phyloP scores from a whole-genome alignment of 257 asterid species.

The Paraleonurus japonicus region DNA sequence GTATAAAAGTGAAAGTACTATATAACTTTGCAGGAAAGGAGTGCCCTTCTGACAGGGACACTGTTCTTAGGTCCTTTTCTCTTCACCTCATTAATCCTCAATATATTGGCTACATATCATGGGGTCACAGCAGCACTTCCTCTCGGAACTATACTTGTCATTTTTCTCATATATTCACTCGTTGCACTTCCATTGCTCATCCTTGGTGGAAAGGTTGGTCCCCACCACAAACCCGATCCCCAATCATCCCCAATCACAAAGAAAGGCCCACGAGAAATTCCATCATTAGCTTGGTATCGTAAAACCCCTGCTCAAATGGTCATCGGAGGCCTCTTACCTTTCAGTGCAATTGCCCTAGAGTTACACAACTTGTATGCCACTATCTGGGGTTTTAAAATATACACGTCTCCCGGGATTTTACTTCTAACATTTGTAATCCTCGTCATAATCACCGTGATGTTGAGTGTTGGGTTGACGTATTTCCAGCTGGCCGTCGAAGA shows the following conservation, averaged over 20 bases:
- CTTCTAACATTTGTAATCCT: conserved; percentile 54
- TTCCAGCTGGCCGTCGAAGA: conserved; percentile 78
- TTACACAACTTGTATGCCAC: conserved; percentile 68
- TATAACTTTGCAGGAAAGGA: conserved; percentile 44
- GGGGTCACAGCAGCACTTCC: conserved; percentile 73
- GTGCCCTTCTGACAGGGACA: conserved; percentile 47
- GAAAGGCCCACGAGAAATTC: conserved; percentile 58
- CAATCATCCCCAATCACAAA: conserved; percentile 47
- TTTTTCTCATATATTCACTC: conserved; percentile 44
- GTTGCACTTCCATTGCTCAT: conserved; percentile 63
- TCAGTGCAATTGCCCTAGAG: conserved; percentile 71
- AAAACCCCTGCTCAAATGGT: conserved; percentile 74
- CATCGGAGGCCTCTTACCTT: conserved; percentile 79
- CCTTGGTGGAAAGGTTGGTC: conserved; percentile 64
- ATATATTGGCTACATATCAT: conserved; percentile 45
- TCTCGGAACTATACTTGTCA: conserved; percentile 53
- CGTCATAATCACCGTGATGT: conserved; percentile 48
- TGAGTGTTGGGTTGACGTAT: conserved; percentile 70
- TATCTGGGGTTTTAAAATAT: conserved; percentile 82
- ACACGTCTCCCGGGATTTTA: conserved; percentile 48
- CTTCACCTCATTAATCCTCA: conserved; percentile 47
- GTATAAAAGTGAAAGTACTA: background rate
- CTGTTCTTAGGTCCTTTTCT: conserved; percentile 59
- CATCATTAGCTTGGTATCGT: conserved; percentile 55
- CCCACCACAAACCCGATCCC: conserved; percentile 43